A percentile compares a stretch with the other conserved stretches of the same genome.
phyloP scores from a whole-genome alignment of 2,329 filamentous ascomycete species.

The Microsporum ferrugineum region DNA sequence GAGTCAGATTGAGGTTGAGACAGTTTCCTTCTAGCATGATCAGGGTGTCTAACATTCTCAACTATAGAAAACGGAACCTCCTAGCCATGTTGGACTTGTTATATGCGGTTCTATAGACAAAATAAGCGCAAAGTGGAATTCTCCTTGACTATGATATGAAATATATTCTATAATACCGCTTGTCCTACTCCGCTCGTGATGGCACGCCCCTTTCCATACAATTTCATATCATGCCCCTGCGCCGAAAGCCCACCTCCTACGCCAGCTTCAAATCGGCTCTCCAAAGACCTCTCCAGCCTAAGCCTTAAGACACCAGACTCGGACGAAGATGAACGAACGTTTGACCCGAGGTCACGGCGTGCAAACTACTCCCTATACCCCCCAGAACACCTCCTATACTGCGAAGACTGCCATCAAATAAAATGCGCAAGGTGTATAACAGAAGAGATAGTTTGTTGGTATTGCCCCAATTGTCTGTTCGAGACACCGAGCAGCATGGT shows the following conservation, averaged over 20 bases:
- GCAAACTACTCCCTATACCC: constrained; percentile 89
- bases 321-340: constrained; percentile 65
- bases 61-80: not conserved
- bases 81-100: not conserved
- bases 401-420: constrained; percentile 94
- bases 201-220: constrained; percentile 19
- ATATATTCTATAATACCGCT: not conserved
- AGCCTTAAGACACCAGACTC: constrained; percentile 29
- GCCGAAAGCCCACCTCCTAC: constrained; percentile 11
- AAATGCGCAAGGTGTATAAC: constrained; percentile 83
- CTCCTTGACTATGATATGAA: not conserved
- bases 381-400: constrained; percentile 87
- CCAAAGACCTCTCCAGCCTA: constrained; percentile 14
- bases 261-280: constrained; percentile 11
- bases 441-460: constrained; percentile 91
- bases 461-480: constrained; percentile 88
- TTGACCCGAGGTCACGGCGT: constrained; percentile 73
- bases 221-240: constrained; percentile 18
- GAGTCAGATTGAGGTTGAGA: not conserved
- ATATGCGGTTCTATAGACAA: not conserved
- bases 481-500: constrained; percentile 90
- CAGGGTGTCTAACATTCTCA: not conserved
- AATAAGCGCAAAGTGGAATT: not conserved
- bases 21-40: not conserved
- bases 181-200: constrained; percentile 6